A percentile compares a stretch with the other conserved stretches of the same genome.
Evolutionary conservation across 352 stramenopile genomes (phyloP).

Genomic region (Aphanomyces invadans): DNA sequence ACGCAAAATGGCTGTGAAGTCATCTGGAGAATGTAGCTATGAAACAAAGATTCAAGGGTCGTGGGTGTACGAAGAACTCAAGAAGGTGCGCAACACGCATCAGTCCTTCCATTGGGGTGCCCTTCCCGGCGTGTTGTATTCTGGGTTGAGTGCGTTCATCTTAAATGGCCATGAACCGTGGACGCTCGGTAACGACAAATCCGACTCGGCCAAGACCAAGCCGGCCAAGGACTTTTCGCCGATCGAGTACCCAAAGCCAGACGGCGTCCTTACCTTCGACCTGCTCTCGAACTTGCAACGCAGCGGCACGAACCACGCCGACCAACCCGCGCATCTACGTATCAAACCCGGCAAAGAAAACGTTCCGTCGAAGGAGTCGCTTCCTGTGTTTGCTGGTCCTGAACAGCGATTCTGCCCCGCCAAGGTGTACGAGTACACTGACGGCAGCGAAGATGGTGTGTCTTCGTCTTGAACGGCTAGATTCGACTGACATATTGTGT

Average conservation of each 20-base stretch:
- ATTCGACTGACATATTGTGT: neutral
- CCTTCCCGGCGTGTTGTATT: constrained; percentile 89
- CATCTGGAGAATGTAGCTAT: constrained; percentile 53
- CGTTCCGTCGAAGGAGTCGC: constrained; percentile 83
- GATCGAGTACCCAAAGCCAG: constrained; percentile 95
- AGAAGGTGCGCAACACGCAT: constrained; percentile 96
- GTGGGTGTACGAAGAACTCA: constrained; percentile 96
- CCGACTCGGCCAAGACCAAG: constrained; percentile 90
- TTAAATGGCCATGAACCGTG: constrained; percentile 94
- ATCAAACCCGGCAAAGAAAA: constrained; percentile 89
- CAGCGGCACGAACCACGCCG: constrained; percentile 96
- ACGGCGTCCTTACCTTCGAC: constrained; percentile 97
- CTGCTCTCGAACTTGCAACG: constrained; percentile 97
- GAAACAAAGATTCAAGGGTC: constrained; percentile 84
- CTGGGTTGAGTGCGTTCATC: constrained; percentile 89
- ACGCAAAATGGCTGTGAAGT: constrained; percentile 21
- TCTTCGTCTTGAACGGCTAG: constrained; percentile 11
- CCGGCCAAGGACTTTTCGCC: constrained; percentile 81
- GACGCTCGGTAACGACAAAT: constrained; percentile 83
- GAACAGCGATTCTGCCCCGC: constrained; percentile 98
- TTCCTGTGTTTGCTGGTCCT: constrained; percentile 91
- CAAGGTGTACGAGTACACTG: constrained; percentile 98
- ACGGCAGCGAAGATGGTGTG: constrained; percentile 62
- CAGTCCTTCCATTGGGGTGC: constrained; percentile 95
- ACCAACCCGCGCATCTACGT: constrained; percentile 95